phyloP scores from a whole-genome alignment of 2,329 filamentous ascomycete genomes.

The Albifimbria verrucaria region DNA sequence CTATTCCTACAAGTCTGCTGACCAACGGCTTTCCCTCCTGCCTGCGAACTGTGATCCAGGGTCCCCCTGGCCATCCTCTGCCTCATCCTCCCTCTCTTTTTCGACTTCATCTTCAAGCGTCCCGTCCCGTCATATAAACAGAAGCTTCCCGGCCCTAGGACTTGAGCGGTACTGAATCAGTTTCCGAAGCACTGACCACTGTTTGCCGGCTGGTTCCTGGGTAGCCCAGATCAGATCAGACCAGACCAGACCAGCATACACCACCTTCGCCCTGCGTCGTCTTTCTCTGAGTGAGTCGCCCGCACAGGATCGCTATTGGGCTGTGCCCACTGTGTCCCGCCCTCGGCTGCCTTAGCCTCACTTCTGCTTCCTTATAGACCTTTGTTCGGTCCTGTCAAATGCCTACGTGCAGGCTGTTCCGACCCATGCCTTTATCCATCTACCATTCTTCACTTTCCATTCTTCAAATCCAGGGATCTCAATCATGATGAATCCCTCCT shows the following conservation, averaged over 20 bases:
- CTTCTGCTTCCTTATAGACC: background rate
- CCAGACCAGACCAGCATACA: too few relatives aligned
- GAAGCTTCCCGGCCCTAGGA: background rate
- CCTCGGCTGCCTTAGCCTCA: too few relatives aligned
- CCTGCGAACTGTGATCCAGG: conserved; percentile 12
- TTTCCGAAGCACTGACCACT: too few relatives aligned
- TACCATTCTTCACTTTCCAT: background rate
- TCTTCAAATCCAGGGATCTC: background rate
- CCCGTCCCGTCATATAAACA: too few relatives aligned
- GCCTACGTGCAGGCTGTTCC: background rate
- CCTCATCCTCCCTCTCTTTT: background rate
- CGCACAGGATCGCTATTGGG: too few relatives aligned
- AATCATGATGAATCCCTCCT: background rate
- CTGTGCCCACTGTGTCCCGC: too few relatives aligned
- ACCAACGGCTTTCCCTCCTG: conserved; percentile 4
- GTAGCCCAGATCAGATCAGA: too few relatives aligned
- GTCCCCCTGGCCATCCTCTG: background rate
- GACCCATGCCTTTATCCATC: background rate
- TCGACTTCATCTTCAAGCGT: background rate
- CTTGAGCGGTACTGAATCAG: too few relatives aligned
- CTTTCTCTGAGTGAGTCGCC: too few relatives aligned
- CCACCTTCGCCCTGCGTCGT: too few relatives aligned
- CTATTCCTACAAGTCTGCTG: conserved; percentile 4
- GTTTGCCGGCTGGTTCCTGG: too few relatives aligned
- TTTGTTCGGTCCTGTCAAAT: background rate